Evolutionary conservation across 2,329 filamentous ascomycete genomes (phyloP).

Genomic region (Diaporthe vexans): DNA sequence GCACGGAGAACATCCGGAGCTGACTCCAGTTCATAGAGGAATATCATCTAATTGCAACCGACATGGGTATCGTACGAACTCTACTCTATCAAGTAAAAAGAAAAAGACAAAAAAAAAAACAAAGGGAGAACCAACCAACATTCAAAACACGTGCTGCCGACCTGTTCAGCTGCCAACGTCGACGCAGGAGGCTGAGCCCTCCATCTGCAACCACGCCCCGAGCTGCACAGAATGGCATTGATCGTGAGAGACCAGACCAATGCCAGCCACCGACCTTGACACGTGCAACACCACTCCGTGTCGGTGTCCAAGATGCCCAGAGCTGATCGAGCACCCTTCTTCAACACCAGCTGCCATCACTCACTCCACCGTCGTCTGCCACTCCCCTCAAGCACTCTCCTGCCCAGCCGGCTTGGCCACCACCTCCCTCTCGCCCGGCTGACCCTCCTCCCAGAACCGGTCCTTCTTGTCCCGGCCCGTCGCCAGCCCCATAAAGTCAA

Average conservation of each 20-base stretch:
- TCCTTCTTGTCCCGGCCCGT: conserved; percentile 44
- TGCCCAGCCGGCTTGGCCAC: neutral
- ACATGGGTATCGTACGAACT: conserved; percentile 25
- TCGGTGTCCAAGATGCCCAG: neutral
- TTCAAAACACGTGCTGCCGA: neutral
- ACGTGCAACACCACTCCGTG: neutral
- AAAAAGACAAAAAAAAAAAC: too few relatives aligned
- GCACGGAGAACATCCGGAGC: too few relatives aligned
- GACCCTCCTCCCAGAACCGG: conserved; percentile 46
- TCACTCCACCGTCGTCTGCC: neutral
- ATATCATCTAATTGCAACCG: neutral
- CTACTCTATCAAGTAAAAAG: neutral
- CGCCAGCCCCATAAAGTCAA: conserved; percentile 47
- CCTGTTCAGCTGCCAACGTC: neutral
- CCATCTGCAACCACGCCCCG: neutral
- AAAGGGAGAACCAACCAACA: neutral
- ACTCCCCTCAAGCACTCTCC: conserved; percentile 3
- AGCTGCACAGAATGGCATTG: neutral
- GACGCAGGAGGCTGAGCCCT: neutral
- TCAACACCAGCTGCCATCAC: neutral
- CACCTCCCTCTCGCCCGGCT: conserved; percentile 7
- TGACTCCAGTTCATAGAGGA: too few relatives aligned
- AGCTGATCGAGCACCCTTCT: too few relatives aligned
- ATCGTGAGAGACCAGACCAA: neutral
- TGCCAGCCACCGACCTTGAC: neutral